Evolutionary conservation across 2,329 filamentous ascomycete genomes (phyloP), one percentile per base, ranked within the genome.

Genomic region (Coniella lustricola): DNA sequence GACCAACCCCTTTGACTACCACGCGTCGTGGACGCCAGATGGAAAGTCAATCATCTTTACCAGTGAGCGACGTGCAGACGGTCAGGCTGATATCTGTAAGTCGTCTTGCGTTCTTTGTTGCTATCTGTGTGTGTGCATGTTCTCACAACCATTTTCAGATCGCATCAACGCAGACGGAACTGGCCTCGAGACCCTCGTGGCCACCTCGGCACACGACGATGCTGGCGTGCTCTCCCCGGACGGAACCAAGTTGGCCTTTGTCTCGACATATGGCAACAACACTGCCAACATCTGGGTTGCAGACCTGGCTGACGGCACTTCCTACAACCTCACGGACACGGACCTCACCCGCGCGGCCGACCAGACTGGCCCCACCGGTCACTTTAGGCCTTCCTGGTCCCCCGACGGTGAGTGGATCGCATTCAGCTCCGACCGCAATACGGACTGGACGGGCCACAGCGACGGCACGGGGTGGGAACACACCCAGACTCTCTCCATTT

Each of bases 371-470:
- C 64, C 65, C 12, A 59, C 64, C 25, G 64, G 67, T 5, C 59
- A 67, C 52, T 71, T 68, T 52, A 59, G 63, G 3, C 68, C 69
- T 0, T 52, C 55, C 5, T 70, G 67, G 67, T 69, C 66, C 0
- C 67, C 69, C 1, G 61, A 70, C 33, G 67, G 69, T 18, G 48
- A 68, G 48, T 69, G 66, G 65, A 57, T 71, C 46, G 64, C 60
- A 2, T 70, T 71, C 49, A 60, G 60, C n/a, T 71, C 67, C 2
- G 67, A 71, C 41, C 62, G 64, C 22, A 69, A 70, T 45, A 69
- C 67, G 1, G 56, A 58, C n/a, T 72, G 67, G 68, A 60, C 59
- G 3, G 68, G 69, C 0, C 67, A 72, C 49, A 62, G 65, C 12
- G 60, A 66, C 45, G 63, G 67, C 13, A 59, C 62, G 3, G 57